Evolutionary conservation across 192 early-diverging fungal species (phyloP).

Genomic region (Coemansia sp.): DNA sequence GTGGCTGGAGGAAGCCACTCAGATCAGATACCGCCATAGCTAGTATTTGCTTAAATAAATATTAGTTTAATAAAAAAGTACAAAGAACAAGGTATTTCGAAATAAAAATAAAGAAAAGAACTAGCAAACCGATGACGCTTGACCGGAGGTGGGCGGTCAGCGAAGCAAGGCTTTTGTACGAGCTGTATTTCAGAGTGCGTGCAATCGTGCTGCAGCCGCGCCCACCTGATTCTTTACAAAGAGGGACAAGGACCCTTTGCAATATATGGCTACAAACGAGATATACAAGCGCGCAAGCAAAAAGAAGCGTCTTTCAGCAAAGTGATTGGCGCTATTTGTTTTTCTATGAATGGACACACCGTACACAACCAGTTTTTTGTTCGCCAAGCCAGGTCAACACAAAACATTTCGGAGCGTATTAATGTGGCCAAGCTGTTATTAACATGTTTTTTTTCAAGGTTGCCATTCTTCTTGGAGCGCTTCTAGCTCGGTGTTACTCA

Average conservation of each 20-base stretch:
- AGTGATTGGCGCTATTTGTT: constrained; percentile 5
- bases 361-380: background rate
- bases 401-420: background rate
- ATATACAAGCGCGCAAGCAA: constrained; percentile 13
- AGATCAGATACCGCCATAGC: background rate
- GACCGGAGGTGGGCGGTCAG: background rate
- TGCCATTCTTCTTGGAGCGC: background rate
- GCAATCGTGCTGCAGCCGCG: background rate
- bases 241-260: constrained; percentile 6
- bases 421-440: background rate
- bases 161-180: background rate
- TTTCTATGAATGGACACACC: background rate
- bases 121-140: background rate
- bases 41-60: background rate
- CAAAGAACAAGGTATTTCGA: background rate
- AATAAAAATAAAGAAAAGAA: background rate
- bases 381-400: background rate
- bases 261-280: constrained; percentile 10
- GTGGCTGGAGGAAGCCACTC: background rate
- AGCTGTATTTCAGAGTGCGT: background rate
- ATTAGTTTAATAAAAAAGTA: background rate
- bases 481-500: background rate
- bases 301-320: constrained; percentile 14
- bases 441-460: background rate
- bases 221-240: constrained; percentile 4